Percentiles rank a stretch among this genome's conserved stretches.
Conservation (phyloP, 306 rosid genomes). For the Rosa chinensis region DNA sequence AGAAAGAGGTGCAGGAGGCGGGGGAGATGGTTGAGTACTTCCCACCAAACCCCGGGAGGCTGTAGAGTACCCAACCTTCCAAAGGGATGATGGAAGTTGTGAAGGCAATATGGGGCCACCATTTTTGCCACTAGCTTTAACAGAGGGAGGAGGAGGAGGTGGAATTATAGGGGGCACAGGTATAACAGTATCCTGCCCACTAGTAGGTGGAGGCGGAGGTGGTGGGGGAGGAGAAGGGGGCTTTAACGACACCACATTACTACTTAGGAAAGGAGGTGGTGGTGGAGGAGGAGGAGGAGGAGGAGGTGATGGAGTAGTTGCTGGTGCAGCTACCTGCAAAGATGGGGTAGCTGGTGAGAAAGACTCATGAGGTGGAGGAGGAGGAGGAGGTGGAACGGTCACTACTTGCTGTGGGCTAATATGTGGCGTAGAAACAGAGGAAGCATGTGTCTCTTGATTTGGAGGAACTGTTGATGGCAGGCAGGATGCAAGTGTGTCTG, state of each 20-base stretch:
- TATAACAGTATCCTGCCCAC: conserved; percentile 18
- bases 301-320: neutral
- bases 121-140: conserved; percentile 21
- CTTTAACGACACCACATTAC: conserved; percentile 14
- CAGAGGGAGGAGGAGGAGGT: conserved; percentile 32
- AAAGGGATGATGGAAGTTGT: conserved; percentile 26
- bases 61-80: conserved; percentile 35
- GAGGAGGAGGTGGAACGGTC: conserved; percentile 19
- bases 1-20: conserved; percentile 29
- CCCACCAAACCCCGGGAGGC: conserved; percentile 19
- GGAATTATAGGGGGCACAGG: conserved; percentile 45
- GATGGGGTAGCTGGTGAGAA: conserved; percentile 7
- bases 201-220: conserved; percentile 15
- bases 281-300: conserved; percentile 32
- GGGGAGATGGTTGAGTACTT: conserved; percentile 27
- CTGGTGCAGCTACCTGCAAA: conserved; percentile 24
- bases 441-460: conserved; percentile 37
- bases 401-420: conserved; percentile 32
- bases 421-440: conserved; percentile 26
- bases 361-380: conserved; percentile 7
- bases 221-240: conserved; percentile 20
- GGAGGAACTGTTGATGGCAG: conserved; percentile 33
- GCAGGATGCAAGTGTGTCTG: conserved; percentile 42
- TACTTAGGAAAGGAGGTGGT: conserved; percentile 13
- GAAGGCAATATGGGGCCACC: conserved; percentile 19